phyloP scores from a whole-genome alignment of 116 monocot species.

The Trichopus zeylanicus region DNA sequence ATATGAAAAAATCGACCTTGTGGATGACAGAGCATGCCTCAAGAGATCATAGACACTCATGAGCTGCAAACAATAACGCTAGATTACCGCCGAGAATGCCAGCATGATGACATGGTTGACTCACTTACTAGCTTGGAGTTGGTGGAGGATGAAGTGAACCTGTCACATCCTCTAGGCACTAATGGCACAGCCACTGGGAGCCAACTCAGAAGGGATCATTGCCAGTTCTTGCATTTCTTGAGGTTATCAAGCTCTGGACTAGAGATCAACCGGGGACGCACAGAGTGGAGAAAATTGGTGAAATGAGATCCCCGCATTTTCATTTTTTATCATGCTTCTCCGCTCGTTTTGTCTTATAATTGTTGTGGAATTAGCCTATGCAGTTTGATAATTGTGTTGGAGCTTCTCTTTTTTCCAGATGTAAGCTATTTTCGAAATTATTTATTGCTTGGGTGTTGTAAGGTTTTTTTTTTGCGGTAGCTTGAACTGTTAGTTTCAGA shows the following conservation, averaged over 20 bases:
- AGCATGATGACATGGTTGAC: slow-evolving; percentile 88
- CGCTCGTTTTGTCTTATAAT: too few species aligned
- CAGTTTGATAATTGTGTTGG: too few species aligned
- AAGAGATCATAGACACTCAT: slow-evolving; percentile 90
- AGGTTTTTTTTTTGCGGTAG: too few species aligned
- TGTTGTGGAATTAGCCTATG: too few species aligned
- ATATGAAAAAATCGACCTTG: neutral
- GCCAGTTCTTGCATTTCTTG: slow-evolving; percentile 76
- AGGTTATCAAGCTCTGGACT: slow-evolving; percentile 50
- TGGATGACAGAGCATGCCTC: slow-evolving; percentile 77
- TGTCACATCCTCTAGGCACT: neutral
- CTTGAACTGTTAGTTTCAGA: too few species aligned
- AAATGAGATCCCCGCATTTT: slow-evolving; percentile 5
- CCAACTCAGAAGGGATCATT: slow-evolving; percentile 8
- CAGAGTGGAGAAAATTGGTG: slow-evolving; percentile 69
- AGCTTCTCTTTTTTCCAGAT: too few species aligned
- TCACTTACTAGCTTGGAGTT: slow-evolving; percentile 76
- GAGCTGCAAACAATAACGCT: slow-evolving; percentile 92
- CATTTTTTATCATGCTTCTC: too few species aligned
- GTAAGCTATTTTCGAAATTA: too few species aligned
- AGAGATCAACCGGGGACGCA: slow-evolving; percentile 88
- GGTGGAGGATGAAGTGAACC: slow-evolving; percentile 6
- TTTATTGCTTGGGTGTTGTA: too few species aligned
- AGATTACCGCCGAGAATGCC: slow-evolving; percentile 95
- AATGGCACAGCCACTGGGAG: slow-evolving; percentile 36